These are phyloP conservation scores for Calophaca sinica DNA, from an alignment of 306 rosid species.

Conservation along the genomic window DNA sequence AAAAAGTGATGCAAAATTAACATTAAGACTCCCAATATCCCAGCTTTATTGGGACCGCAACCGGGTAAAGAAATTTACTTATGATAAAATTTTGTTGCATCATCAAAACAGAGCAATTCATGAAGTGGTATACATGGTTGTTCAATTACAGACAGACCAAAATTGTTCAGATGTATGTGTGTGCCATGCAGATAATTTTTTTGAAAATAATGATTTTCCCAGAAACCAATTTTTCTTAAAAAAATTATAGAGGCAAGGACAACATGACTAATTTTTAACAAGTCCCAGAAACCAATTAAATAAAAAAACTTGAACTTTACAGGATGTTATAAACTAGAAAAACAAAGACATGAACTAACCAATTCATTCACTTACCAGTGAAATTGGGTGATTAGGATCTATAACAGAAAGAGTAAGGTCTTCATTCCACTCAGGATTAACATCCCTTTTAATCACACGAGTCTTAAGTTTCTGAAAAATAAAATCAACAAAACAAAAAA, in stretches of 20 bases:
- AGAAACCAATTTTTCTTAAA: no score
- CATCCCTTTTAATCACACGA: conserved; percentile 79
- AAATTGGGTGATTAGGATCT: conserved; percentile 59
- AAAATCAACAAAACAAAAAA: not conserved
- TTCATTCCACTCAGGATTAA: conserved; percentile 96
- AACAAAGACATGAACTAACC: not conserved
- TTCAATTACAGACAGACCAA: conserved; percentile 7
- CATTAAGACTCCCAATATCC: not conserved
- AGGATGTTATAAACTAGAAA: conserved; percentile 6
- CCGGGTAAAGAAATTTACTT: no score
- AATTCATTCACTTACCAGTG: conserved; percentile 62
- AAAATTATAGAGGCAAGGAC: not conserved
- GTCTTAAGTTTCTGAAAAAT: conserved; percentile 83
- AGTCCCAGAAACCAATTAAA: not conserved
- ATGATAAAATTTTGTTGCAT: no score
- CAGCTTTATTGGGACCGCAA: no score
- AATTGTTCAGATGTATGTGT: conserved; percentile 5
- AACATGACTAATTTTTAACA: not conserved
- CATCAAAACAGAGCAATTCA: conserved; percentile 28
- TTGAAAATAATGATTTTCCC: not conserved
- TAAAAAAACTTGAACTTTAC: not conserved
- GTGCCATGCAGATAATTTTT: not conserved
- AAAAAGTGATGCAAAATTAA: conserved; percentile 7
- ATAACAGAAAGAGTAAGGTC: conserved; percentile 85
- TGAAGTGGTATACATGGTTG: conserved; percentile 1